Evolutionary conservation across 2,329 filamentous ascomycete species (phyloP), one percentile per base, ranked within the genome.

Genomic region (Akanthomyces dipterigenus): DNA sequence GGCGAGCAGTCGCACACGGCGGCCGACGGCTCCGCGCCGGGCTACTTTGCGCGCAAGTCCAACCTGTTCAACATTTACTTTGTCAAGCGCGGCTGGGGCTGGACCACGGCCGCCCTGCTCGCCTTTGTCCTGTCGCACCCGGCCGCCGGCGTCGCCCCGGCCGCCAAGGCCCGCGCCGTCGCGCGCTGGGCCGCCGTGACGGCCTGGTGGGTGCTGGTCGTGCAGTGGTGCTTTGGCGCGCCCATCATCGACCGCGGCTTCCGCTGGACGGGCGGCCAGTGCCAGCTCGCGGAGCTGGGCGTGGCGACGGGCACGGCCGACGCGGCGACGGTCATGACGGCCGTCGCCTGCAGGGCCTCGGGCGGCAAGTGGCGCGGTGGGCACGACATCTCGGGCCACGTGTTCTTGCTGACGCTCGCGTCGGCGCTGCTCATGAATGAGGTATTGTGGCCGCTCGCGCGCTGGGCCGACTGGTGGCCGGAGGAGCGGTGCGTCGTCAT

Each of bases 221-320:
- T 95, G 65, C 95, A 98, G 78, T 98, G 95, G 95, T 98, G 87
- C 74, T 97, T 99, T 69, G 95, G 95, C 0, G 87, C 95, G 2
- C 82, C 92, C 22, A 79, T 99, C 54, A 93, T 98, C 68, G 95
- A 99, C 73, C 88, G 93, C 61, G 86, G 89, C 3, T 99, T 98
- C 73, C 80, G 86, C n/a, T 83, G 91, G 73, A 96, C 91, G 0
- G 95, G 95, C 3, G 95, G 95, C 1, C 84, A 83, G 69, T 99
- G 95, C 72, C 86, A 91, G 70, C 68, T 85, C 16, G 78, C 85
- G 3, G 71, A 77, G 58, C 75, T 76, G 56, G 78, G 80, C 49
- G 74, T 80, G 1, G 71, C 75, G 12, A 75, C 77, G 63, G 81
- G 81, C 36, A 75, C 77, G 5, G 72, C 75, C 43, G 75, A 77